Evolutionary conservation across 768 basidiomycete genomes (phyloP).

Genomic region (Suillus decipiens): DNA sequence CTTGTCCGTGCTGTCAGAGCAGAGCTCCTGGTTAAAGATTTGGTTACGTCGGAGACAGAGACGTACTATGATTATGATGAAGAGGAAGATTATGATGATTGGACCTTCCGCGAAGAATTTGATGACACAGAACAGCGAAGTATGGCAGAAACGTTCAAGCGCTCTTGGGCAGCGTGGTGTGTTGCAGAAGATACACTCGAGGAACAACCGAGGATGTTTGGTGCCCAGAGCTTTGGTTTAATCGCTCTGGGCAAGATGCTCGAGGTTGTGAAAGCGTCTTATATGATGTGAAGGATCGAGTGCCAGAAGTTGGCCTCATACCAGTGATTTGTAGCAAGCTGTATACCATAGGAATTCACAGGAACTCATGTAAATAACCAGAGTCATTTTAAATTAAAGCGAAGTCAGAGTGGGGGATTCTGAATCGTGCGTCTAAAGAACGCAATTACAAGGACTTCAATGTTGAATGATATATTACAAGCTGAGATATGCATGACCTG

Average conservation of each 20-base stretch:
- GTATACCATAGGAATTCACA: background rate
- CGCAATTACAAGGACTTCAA: background rate
- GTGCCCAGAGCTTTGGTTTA: conserved; percentile 47
- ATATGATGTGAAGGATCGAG: background rate
- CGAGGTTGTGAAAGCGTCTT: conserved; percentile 38
- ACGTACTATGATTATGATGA: conserved; percentile 24
- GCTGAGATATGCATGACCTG: conserved; percentile 3
- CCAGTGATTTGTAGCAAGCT: background rate
- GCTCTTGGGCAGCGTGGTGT: conserved; percentile 49
- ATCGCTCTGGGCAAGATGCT: conserved; percentile 47
- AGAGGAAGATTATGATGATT: conserved; percentile 31
- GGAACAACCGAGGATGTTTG: conserved; percentile 33
- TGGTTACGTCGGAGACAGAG: conserved; percentile 10
- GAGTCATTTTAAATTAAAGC: background rate
- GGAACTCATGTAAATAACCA: background rate
- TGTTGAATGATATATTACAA: conserved; percentile 9
- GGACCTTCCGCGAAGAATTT: conserved; percentile 16
- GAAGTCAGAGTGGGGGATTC: background rate
- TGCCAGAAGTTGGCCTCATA: background rate
- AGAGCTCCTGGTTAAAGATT: conserved; percentile 28
- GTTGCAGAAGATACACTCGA: conserved; percentile 34
- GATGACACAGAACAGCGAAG: conserved; percentile 30
- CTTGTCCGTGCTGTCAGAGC: conserved; percentile 38
- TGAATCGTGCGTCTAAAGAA: background rate
- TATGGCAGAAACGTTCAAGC: conserved; percentile 34